Evolutionary conservation across 352 stramenopile species (phyloP).

Genomic region (Plasmopara viticola): DNA sequence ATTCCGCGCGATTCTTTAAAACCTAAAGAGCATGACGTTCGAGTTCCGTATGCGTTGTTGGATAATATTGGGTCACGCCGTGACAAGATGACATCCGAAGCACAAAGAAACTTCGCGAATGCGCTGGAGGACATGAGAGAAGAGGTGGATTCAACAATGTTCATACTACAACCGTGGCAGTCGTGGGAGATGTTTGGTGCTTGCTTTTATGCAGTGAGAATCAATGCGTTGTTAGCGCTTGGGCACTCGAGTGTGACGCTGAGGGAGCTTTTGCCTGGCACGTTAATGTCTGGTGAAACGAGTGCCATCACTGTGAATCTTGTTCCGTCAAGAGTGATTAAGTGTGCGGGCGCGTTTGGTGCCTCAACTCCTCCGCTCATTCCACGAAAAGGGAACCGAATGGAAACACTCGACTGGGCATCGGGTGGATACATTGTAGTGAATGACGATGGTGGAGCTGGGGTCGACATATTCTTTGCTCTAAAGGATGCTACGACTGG

Average conservation of each 20-base stretch:
- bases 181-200: slow-evolving; percentile 25
- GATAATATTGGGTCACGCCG: background rate
- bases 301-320: slow-evolving; percentile 10
- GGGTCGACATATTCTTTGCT: slow-evolving; percentile 31
- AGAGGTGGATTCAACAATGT: slow-evolving; percentile 3
- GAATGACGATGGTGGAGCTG: slow-evolving; percentile 19
- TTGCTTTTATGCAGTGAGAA: slow-evolving; percentile 34
- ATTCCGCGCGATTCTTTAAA: background rate
- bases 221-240: slow-evolving; percentile 28
- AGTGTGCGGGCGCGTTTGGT: slow-evolving; percentile 1
- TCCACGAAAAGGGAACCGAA: background rate
- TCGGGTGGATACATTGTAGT: slow-evolving; percentile 23
- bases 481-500: slow-evolving; percentile 18
- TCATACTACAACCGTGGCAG: slow-evolving; percentile 3
- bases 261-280: slow-evolving; percentile 10
- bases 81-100: background rate
- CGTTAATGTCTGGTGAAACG: slow-evolving; percentile 4
- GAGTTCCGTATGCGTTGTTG: slow-evolving; percentile 13
- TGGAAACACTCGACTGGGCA: slow-evolving; percentile 5
- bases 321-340: slow-evolving; percentile 5
- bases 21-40: slow-evolving; percentile 1
- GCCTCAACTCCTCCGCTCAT: slow-evolving; percentile 2
- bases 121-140: slow-evolving; percentile 2
- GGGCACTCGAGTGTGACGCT: slow-evolving; percentile 19
- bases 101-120: background rate